Conservation (phyloP, 371 early-diverging fungal species). For the Mortierella sp. region DNA sequence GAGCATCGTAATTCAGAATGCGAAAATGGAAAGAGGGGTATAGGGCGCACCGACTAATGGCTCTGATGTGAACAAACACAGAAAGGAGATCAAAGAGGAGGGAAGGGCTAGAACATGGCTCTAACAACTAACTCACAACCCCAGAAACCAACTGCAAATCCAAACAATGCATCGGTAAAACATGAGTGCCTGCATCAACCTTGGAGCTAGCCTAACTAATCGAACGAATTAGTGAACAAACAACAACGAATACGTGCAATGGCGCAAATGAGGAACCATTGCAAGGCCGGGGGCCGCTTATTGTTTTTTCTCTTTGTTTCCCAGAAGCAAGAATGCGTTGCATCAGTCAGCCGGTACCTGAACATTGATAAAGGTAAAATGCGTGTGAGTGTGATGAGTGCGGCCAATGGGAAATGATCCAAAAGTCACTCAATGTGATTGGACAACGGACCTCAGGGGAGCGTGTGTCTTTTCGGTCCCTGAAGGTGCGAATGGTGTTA, state of each 20-base stretch:
- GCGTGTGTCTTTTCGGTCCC: conserved; percentile 4
- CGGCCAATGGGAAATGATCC: not conserved
- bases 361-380: not conserved
- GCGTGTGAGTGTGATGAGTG: not conserved
- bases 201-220: not conserved
- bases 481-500: not conserved
- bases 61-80: not conserved
- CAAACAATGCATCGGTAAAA: not conserved
- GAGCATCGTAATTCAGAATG: not conserved
- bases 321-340: no score
- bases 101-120: conserved; percentile 1
- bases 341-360: not conserved
- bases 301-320: no score
- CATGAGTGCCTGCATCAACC: conserved; percentile 8
- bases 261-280: not conserved
- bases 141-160: not conserved
- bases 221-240: not conserved
- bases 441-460: conserved; percentile 2
- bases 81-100: not conserved
- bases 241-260: not conserved
- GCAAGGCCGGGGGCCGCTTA: not conserved
- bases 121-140: not conserved
- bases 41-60: not conserved
- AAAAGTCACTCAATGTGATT: not conserved
- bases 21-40: not conserved